phyloP scores from a whole-genome alignment of 441 rosid genomes.

The Erodium moschatum region DNA sequence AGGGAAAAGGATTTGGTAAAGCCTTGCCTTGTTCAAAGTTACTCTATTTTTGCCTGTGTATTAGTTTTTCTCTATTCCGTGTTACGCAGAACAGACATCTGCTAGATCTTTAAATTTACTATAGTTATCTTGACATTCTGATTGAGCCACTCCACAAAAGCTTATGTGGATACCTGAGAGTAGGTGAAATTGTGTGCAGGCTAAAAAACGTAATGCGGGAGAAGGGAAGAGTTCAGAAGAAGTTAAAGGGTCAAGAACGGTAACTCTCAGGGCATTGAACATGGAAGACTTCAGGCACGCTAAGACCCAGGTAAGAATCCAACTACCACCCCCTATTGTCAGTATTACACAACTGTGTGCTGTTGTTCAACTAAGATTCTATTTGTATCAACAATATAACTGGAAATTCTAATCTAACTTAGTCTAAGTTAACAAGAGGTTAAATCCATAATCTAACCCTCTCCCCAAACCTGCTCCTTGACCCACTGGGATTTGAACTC shows the following conservation, averaged over 20 bases:
- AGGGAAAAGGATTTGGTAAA: slow-evolving; percentile 51
- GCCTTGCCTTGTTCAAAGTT: background rate
- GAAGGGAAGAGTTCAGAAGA: slow-evolving; percentile 18
- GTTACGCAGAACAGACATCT: too few species aligned
- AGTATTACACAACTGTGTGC: too few species aligned
- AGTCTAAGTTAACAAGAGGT: too few species aligned
- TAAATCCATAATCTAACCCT: too few species aligned
- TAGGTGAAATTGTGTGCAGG: slow-evolving; percentile 22
- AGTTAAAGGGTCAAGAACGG: slow-evolving; percentile 33
- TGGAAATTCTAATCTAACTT: too few species aligned
- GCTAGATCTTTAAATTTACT: too few species aligned
- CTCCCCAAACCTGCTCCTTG: too few species aligned
- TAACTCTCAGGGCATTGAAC: slow-evolving; percentile 55
- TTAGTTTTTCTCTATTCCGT: background rate
- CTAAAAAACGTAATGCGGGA: slow-evolving; percentile 23
- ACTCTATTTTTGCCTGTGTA: background rate
- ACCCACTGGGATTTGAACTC: too few species aligned
- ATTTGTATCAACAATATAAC: too few species aligned
- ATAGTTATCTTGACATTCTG: background rate
- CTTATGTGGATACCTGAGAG: background rate
- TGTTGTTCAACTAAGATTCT: too few species aligned
- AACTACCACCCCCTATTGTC: background rate
- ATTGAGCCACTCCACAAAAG: background rate
- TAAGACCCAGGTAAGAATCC: slow-evolving; percentile 50
- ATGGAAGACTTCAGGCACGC: slow-evolving; percentile 61